Evolutionary conservation across 805 yeast species (phyloP), one percentile per base, ranked within the genome.

Genomic region (Starmerella apis): DNA sequence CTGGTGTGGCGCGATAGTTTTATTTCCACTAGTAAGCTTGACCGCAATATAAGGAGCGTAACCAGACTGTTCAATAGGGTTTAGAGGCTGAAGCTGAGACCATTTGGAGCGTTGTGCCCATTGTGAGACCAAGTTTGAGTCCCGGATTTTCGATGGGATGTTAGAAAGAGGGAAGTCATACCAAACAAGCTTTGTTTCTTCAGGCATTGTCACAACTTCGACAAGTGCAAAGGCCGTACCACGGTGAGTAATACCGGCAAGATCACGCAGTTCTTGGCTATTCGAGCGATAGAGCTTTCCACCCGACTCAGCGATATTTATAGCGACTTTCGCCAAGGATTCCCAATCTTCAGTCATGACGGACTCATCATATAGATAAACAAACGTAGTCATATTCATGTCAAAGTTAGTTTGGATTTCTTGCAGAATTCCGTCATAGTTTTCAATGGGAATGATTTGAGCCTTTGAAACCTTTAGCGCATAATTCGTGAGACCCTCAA

Each of bases 321-420:
- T n/a, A 3, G 69, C 61, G 23, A 68, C 56, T 25, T 61, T 59
- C 47, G 59, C 58, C 41, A 70, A 58, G 1, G 70, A 68, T 30
- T 60, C 63, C 59, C 69, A 68, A 48, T 69, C 73, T 50, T 69
- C 73, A 19, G 61, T 50, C 38, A 62, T 61, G 6, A 68, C 63
- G 3, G 61, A 55, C 38, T 65, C 65, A 53, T 70, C 73, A 48
- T 69, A 65, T 32, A 71, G 60, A 52, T 65, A 71, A 24, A 71
- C 57, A 53, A 68, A 68, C 1, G 65, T 55, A 23, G 63, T 63
- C 11, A 59, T 51, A 13, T 61, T 62, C 11, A 50, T 37, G 47
- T 52, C 53, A 42, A 53, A 46, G 37, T 57, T 60, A 47, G 51
- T 49, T 25, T 55, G 55, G 16, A 63, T 43, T 25, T 53, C 58